Conservation (phyloP, 2,329 filamentous ascomycete genomes). For the Nigrospora osmanthi region DNA sequence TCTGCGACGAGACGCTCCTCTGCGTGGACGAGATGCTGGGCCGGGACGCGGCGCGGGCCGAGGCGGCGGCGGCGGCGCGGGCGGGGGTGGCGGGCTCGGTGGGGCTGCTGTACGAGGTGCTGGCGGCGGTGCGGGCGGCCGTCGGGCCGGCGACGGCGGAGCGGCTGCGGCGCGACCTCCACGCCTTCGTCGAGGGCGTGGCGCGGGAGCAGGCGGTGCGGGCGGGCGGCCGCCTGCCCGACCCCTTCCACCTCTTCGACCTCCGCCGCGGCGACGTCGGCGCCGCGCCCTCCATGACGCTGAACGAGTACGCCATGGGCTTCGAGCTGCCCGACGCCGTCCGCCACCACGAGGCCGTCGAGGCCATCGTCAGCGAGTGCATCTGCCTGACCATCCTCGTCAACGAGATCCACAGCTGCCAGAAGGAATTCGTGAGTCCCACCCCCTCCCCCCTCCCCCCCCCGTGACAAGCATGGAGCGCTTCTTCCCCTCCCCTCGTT, state of each 20-base stretch:
- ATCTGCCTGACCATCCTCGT: conserved; percentile 16
- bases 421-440: conserved; percentile 22
- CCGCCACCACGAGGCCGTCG: conserved; percentile 17
- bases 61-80: conserved; percentile 11
- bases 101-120: conserved; percentile 18
- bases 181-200: conserved; percentile 19
- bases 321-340: conserved; percentile 18
- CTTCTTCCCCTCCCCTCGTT: too few relatives aligned
- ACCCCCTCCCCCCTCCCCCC: too few relatives aligned
- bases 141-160: conserved; percentile 12
- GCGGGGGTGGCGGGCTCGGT: conserved; percentile 11
- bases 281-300: conserved; percentile 18
- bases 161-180: conserved; percentile 15
- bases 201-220: conserved; percentile 17
- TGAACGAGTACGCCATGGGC: conserved; percentile 20
- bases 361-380: conserved; percentile 16
- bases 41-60: conserved; percentile 4
- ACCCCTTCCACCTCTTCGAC: conserved; percentile 19
- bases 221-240: conserved; percentile 12
- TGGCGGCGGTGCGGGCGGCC: conserved; percentile 14
- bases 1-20: conserved; percentile 13
- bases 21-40: conserved; percentile 18
- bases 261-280: conserved; percentile 19
- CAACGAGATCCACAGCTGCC: conserved; percentile 19
- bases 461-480: too few relatives aligned